Conservation (phyloP, 345 rosid genomes). For the Camelina sativa region DNA sequence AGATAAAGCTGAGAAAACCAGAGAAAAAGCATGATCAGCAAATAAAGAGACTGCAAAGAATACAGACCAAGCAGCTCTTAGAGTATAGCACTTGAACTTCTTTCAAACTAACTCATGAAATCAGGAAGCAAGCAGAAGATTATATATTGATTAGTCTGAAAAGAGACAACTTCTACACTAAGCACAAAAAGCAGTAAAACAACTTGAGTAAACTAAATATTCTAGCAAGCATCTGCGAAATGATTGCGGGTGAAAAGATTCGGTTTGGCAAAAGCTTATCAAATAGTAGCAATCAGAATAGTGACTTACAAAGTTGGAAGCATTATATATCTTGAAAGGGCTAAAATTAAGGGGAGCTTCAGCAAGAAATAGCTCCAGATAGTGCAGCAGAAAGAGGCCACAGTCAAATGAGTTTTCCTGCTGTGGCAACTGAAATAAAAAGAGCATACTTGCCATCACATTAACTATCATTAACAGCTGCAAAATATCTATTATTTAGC, state of each 20-base stretch:
- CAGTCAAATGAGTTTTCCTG: slow-evolving; percentile 97
- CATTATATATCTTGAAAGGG: slow-evolving; percentile 71
- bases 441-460: slow-evolving; percentile 45
- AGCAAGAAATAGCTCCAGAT: slow-evolving; percentile 84
- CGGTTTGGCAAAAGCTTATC: slow-evolving; percentile 16
- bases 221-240: background rate
- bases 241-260: slow-evolving; percentile 11
- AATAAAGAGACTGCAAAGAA: slow-evolving; percentile 24
- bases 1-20: slow-evolving; percentile 65
- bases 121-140: slow-evolving; percentile 15
- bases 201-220: slow-evolving; percentile 9
- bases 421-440: slow-evolving; percentile 83
- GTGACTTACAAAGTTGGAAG: slow-evolving; percentile 80
- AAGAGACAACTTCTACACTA: slow-evolving; percentile 16
- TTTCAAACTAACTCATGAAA: slow-evolving; percentile 23
- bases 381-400: slow-evolving; percentile 93
- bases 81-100: slow-evolving; percentile 17
- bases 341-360: slow-evolving; percentile 79
- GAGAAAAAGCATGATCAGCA: slow-evolving; percentile 33
- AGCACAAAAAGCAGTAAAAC: slow-evolving; percentile 7
- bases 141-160: background rate
- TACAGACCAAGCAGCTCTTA: slow-evolving; percentile 18
- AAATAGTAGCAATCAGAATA: slow-evolving; percentile 1
- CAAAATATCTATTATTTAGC: background rate
- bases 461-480: slow-evolving; percentile 24